These are phyloP conservation scores for Tilletia setariae DNA, from an alignment of 1,284 basidiomycete genomes.

Conservation along the genomic window DNA sequence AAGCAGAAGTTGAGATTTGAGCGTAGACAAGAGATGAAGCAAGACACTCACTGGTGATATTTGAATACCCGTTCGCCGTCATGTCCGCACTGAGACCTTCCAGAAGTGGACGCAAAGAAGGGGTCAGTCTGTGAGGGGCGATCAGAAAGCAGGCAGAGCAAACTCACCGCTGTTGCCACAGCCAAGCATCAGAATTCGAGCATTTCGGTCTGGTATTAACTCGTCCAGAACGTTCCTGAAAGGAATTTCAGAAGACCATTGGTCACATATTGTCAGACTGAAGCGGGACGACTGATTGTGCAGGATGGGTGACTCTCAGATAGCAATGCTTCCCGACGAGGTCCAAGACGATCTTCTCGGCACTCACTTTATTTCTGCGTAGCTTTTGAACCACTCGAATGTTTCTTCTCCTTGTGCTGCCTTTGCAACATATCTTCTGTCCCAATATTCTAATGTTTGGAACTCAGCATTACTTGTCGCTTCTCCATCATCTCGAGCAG, in stretches of 20 bases:
- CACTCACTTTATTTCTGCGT: slow-evolving; percentile 12
- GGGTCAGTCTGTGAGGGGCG: neutral
- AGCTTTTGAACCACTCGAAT: slow-evolving; percentile 11
- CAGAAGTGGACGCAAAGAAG: neutral
- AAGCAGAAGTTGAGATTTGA: neutral
- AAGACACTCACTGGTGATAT: slow-evolving; percentile 33
- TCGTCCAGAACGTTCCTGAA: slow-evolving; percentile 32
- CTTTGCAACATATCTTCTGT: slow-evolving; percentile 6
- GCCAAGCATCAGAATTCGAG: slow-evolving; percentile 48
- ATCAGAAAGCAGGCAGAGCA: neutral
- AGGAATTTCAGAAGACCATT: no score
- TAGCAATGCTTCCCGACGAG: no score
- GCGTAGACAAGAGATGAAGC: neutral
- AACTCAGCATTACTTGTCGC: slow-evolving; percentile 13
- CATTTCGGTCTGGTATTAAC: slow-evolving; percentile 29
- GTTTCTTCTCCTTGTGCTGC: slow-evolving; percentile 9
- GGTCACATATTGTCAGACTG: neutral
- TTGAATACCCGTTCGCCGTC: slow-evolving; percentile 34
- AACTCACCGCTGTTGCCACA: slow-evolving; percentile 45
- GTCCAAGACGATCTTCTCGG: no score
- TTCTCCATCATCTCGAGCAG: neutral
- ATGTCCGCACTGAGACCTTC: slow-evolving; percentile 39
- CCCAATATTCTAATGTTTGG: slow-evolving; percentile 13
- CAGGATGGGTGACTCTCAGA: no score
- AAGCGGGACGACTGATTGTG: neutral